Percentiles rank a stretch among this genome's conserved stretches.
Conservation (phyloP, 2,329 filamentous ascomycete species). For the Hyphodiscus sp. region DNA sequence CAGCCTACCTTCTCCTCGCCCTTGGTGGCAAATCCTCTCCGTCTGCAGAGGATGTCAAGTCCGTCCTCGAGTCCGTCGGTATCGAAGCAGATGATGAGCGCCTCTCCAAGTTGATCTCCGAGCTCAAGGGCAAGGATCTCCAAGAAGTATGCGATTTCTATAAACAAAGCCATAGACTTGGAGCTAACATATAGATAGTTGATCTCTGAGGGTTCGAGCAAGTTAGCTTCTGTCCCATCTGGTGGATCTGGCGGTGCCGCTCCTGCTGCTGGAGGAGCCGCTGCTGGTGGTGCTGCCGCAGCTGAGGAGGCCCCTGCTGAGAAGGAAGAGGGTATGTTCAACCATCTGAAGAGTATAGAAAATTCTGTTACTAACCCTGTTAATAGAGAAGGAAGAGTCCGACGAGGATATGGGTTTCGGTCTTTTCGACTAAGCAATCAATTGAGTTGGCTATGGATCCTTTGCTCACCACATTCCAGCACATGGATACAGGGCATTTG, state of each 20-base stretch:
- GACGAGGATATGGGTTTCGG: constrained; percentile 73
- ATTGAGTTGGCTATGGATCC: constrained; percentile 16
- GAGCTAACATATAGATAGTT: constrained; percentile 50
- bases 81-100: constrained; percentile 89
- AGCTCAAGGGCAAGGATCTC: constrained; percentile 90
- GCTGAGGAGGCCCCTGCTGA: constrained; percentile 59
- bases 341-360: constrained; percentile 21
- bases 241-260: constrained; percentile 74
- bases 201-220: constrained; percentile 80
- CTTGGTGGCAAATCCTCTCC: constrained; percentile 90
- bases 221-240: constrained; percentile 96
- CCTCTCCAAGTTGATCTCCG: constrained; percentile 76
- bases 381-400: constrained; percentile 58
- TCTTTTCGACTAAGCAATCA: constrained; percentile 62
- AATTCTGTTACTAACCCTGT: constrained; percentile 19
- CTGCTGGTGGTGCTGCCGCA: constrained; percentile 58
- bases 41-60: constrained; percentile 78
- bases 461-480: constrained; percentile 19
- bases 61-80: constrained; percentile 85
- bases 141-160: constrained; percentile 60
- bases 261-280: constrained; percentile 60
- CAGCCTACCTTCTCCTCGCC: constrained; percentile 95
- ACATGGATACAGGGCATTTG: constrained; percentile 20
- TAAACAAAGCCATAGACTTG: constrained; percentile 20
- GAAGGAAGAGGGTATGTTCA: constrained; percentile 74